Base-by-base conservation (phyloP, 163 green algal species). In the Trebouxiophyceae sp. region DNA sequence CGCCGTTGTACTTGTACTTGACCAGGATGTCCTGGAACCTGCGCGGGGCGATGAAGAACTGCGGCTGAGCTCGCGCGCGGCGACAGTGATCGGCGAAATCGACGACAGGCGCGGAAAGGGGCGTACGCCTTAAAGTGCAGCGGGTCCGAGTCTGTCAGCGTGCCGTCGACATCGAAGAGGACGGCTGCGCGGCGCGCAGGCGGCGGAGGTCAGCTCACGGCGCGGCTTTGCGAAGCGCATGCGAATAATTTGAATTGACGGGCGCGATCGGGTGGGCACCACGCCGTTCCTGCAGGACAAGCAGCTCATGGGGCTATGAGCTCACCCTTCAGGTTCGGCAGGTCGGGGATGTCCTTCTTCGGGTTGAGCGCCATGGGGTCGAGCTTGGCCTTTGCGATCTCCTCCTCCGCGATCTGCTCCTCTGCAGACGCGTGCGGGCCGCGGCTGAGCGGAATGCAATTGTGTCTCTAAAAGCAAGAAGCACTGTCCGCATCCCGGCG, bases 91-190 rank as follows among this genome's bases (percentile, higher is more conserved):
- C 50, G 55, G 24, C 28, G 44, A 12, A 54, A 54, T 54, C n/a
- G n/a, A n/a, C n/a, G n/a, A n/a, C n/a, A n/a, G n/a, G n/a, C n/a
- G n/a, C n/a, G n/a, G n/a, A 39, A 45, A 45, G 45, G 30, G 16
- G 65, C 57, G 33, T 47, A 88, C 73, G 81, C 77, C 16, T 66
- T 71, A 57, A 87, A 84, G 63, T 92, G 85, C 3, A 92, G 76
- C 0, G 82, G 79, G 59, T 92, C 85, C 1, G 54, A 77, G 57
- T 88, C 70, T 2, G 72, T 77, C 12, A 92, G 72, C 0, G 85
- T 92, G 23, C 85, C 85, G 54, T 92, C 85, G 24, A 92, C 82
- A 46, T 92, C 85, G 62, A 89, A 89, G 22, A 91, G 76, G 0
- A 91, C 66, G 4, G 39, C 39, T 50, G 39, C 39, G 19, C 12